Percentiles rank a stretch among this genome's conserved stretches.
phyloP scores from a whole-genome alignment of 768 basidiomycete species.

The Lenzites betulinus region DNA sequence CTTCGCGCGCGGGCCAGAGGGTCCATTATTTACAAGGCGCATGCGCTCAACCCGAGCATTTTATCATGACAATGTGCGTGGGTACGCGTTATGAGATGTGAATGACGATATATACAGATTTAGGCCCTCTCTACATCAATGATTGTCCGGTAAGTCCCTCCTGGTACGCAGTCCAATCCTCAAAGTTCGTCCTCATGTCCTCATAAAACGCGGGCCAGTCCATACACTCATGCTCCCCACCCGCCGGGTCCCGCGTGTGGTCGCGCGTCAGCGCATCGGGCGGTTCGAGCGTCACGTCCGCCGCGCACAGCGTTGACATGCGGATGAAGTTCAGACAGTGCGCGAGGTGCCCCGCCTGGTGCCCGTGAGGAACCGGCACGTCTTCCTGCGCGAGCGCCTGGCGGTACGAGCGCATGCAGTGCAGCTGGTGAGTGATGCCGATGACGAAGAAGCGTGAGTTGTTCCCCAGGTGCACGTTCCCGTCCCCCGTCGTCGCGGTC shows the following conservation, averaged over 20 bases:
- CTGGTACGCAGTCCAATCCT: slow-evolving; percentile 3
- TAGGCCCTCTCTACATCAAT: too few species aligned
- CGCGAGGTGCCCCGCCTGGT: slow-evolving; percentile 18
- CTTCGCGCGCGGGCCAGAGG: too few species aligned
- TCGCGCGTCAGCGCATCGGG: slow-evolving; percentile 12
- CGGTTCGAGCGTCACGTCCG: slow-evolving; percentile 36
- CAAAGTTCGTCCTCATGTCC: slow-evolving; percentile 15
- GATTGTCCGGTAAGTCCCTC: background rate
- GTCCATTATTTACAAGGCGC: too few species aligned
- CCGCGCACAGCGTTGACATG: slow-evolving; percentile 35
- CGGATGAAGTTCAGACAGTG: slow-evolving; percentile 40
- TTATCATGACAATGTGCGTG: too few species aligned
- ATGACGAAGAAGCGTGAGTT: slow-evolving; percentile 31
- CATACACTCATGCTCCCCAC: slow-evolving; percentile 14
- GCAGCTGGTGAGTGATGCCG: slow-evolving; percentile 29
- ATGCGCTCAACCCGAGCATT: too few species aligned
- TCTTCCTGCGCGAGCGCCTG: slow-evolving; percentile 9
- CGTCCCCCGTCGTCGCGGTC: slow-evolving; percentile 28
- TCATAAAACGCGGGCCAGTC: slow-evolving; percentile 23
- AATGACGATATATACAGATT: too few species aligned
- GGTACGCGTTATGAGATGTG: too few species aligned
- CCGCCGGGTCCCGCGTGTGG: background rate
- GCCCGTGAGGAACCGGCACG: slow-evolving; percentile 4
- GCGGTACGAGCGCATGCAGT: slow-evolving; percentile 28
- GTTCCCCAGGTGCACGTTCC: slow-evolving; percentile 31